Base-by-base conservation (phyloP, 2,329 filamentous ascomycete genomes). In the Nemania sp. region DNA sequence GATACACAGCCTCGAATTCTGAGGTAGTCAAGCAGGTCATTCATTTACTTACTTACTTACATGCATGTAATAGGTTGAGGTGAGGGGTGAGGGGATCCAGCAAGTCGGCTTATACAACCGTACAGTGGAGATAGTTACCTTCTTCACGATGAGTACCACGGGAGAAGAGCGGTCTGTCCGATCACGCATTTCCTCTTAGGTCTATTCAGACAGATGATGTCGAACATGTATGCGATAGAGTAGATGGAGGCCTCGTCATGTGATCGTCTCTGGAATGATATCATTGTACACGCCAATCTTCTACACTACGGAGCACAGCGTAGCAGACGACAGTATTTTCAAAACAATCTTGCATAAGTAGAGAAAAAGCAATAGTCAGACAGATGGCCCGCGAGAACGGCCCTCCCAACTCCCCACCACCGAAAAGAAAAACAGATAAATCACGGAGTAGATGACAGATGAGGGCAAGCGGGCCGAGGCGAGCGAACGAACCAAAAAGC, bases 221-320 rank as follows among this genome's bases (percentile, higher is more conserved):
- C n/a, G n/a, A n/a, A n/a, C n/a, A n/a, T n/a, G n/a, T n/a, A n/a
- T n/a, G n/a, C 34, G 20, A 20, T 5, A 40, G n/a, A 33, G 34
- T 14, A 22, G 28, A 34, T n/a, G 54, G 54, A 53, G 54, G 54
- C 54, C 54, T 56, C 49, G 49, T 53, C 43, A 47, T 49, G 51
- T 49, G 39, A 5, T 14, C 19, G 40, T 39, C 12, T 6, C n/a
- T 34, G 22, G 30, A 19, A 52, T 52, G 48, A 56, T 52, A 52
- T 51, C 52, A 46, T 31, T 39, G 23, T 40, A 15, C 37, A 24
- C 11, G 23, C 6, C 9, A 20, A 22, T 23, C 11, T 6, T 24
- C 22, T 40, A 40, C 5, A 22, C 37, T 20, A n/a, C n/a, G n/a
- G n/a, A n/a, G n/a, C n/a, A n/a, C n/a, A n/a, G n/a, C n/a, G n/a